A percentile compares a stretch with the other conserved stretches of the same genome.
Conservation (phyloP, 2,329 filamentous ascomycete genomes). For the Paramyrothecium roridum region DNA sequence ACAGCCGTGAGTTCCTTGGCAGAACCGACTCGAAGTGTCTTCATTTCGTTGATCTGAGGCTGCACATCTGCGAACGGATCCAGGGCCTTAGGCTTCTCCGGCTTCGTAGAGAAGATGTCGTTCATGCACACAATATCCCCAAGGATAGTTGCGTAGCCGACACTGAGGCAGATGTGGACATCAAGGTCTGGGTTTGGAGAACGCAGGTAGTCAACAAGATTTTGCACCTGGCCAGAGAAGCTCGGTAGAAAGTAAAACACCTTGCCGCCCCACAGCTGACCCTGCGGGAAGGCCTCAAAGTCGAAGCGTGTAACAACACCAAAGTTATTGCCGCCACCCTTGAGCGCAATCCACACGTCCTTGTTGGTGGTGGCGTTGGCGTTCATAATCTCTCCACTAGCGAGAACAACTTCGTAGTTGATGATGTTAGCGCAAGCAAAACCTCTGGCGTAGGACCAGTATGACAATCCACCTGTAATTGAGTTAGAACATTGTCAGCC, state of each 20-base stretch:
- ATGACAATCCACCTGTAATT: neutral
- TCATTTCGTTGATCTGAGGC: neutral
- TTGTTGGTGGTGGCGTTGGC: slow-evolving; percentile 29
- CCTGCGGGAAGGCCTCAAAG: neutral
- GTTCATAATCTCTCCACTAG: slow-evolving; percentile 34
- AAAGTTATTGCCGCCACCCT: slow-evolving; percentile 46
- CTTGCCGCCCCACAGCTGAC: neutral
- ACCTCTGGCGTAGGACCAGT: slow-evolving; percentile 18
- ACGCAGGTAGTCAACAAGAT: neutral
- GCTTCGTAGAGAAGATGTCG: neutral
- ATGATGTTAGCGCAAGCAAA: slow-evolving; percentile 35
- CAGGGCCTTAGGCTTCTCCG: neutral
- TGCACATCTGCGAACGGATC: neutral
- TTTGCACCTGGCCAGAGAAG: neutral
- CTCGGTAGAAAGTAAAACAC: neutral
- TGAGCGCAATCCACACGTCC: slow-evolving; percentile 41
- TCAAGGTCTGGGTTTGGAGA: neutral
- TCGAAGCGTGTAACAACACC: slow-evolving; percentile 28
- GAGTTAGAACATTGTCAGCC: neutral
- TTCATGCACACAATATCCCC: neutral
- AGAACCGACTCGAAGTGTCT: neutral
- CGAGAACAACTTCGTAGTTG: slow-evolving; percentile 40
- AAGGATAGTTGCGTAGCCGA: neutral
- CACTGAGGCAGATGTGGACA: neutral
- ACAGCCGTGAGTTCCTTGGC: neutral